Percentiles rank a stretch among this genome's conserved stretches.
phyloP scores from a whole-genome alignment of 768 basidiomycete genomes.

The Lentinula edodes region DNA sequence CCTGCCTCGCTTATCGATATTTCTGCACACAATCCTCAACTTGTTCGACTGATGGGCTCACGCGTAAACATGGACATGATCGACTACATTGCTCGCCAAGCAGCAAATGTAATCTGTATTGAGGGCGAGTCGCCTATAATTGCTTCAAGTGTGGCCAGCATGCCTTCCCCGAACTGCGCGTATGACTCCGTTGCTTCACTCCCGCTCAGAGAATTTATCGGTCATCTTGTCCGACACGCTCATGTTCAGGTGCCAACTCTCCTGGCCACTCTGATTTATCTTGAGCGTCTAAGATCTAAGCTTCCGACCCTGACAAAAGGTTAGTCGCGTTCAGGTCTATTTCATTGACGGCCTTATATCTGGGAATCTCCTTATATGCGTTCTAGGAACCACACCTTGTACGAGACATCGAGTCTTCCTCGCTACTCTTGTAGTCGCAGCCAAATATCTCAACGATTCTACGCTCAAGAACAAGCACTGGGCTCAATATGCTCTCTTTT shows the following conservation, averaged over 20 bases:
- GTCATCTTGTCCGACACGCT: conserved; percentile 69
- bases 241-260: conserved; percentile 91
- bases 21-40: conserved; percentile 70
- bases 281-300: conserved; percentile 78
- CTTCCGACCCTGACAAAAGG: conserved; percentile 84
- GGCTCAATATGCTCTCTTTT: conserved; percentile 72
- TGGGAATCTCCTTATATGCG: conserved; percentile 9
- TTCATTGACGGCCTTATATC: not conserved
- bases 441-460: conserved; percentile 97
- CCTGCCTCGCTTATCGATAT: conserved; percentile 81
- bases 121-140: conserved; percentile 42
- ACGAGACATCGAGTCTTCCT: conserved; percentile 95
- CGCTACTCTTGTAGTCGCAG: conserved; percentile 90
- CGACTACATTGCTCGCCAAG: conserved; percentile 73
- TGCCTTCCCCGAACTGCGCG: conserved; percentile 60
- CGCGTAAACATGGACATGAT: conserved; percentile 85
- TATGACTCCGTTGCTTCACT: conserved; percentile 46
- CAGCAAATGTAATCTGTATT: conserved; percentile 69
- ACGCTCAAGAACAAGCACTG: conserved; percentile 95
- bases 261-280: conserved; percentile 85
- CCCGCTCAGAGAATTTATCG: conserved; percentile 80
- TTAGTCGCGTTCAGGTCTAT: conserved; percentile 25
- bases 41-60: conserved; percentile 73
- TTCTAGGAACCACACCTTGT: conserved; percentile 66
- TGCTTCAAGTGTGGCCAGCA: conserved; percentile 23